phyloP scores from a whole-genome alignment of 129 eudicot genomes.

The Flaveria robusta region DNA sequence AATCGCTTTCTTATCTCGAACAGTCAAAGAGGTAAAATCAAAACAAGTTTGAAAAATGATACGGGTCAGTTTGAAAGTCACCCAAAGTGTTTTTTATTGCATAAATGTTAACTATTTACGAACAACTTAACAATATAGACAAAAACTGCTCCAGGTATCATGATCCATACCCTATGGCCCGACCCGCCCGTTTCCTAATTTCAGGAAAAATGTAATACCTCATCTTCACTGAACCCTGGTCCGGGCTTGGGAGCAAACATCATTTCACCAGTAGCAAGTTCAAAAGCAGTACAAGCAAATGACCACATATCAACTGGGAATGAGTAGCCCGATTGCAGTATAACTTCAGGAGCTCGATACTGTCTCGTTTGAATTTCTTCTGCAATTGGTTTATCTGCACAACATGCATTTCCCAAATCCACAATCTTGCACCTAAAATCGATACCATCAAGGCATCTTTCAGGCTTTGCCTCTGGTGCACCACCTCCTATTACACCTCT shows the following conservation, averaged over 20 bases:
- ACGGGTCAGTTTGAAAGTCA: background rate
- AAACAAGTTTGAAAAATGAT: background rate
- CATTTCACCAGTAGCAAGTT: slow-evolving; percentile 99
- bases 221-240: slow-evolving; percentile 90
- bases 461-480: slow-evolving; percentile 52
- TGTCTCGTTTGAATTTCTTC: slow-evolving; percentile 98
- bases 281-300: slow-evolving; percentile 95
- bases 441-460: slow-evolving; percentile 76
- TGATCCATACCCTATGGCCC: background rate
- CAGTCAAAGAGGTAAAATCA: background rate
- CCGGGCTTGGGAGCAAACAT: slow-evolving; percentile 91
- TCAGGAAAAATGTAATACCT: slow-evolving; percentile 47
- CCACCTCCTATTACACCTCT: slow-evolving; percentile 51
- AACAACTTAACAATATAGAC: too few relatives aligned
- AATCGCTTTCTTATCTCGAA: background rate
- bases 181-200: background rate
- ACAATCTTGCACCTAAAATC: slow-evolving; percentile 85
- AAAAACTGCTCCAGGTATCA: background rate
- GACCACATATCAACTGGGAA: slow-evolving; percentile 96
- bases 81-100: background rate
- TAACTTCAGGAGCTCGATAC: slow-evolving; percentile 95
- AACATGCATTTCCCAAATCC: slow-evolving; percentile 97
- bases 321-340: slow-evolving; percentile 77
- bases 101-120: background rate
- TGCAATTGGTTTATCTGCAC: slow-evolving; percentile 72